phyloP scores from a whole-genome alignment of 2,329 filamentous ascomycete species.

The Apiospora aurea region DNA sequence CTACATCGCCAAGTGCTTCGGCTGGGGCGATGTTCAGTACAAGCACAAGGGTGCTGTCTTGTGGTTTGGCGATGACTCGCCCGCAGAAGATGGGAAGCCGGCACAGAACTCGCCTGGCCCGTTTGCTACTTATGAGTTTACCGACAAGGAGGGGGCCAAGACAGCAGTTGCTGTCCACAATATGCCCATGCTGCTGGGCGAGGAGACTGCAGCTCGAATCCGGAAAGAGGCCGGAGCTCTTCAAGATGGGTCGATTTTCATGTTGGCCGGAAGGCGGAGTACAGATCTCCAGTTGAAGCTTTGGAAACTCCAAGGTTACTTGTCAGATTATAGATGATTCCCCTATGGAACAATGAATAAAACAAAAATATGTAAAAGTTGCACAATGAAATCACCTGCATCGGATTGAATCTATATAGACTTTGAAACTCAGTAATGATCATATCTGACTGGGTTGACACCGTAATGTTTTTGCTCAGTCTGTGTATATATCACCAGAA shows the following conservation, averaged over 20 bases:
- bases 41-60: constrained; percentile 54
- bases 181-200: constrained; percentile 57
- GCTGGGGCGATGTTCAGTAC: constrained; percentile 52
- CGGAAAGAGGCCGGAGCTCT: constrained; percentile 44
- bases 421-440: too few relatives aligned
- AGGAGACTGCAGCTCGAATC: constrained; percentile 51
- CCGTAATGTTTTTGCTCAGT: neutral
- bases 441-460: neutral
- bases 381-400: neutral
- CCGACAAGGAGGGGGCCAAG: constrained; percentile 40
- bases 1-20: constrained; percentile 51
- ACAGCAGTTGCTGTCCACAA: constrained; percentile 60
- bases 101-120: constrained; percentile 37
- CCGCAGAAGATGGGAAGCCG: neutral
- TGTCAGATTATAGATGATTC: constrained; percentile 39
- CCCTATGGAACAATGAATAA: neutral
- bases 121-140: constrained; percentile 55
- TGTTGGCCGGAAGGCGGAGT: constrained; percentile 52
- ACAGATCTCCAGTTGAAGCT: constrained; percentile 56
- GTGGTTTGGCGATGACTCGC: constrained; percentile 43
- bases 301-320: constrained; percentile 66
- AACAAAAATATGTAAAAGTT: neutral
- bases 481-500: neutral
- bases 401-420: neutral
- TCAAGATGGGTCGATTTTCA: constrained; percentile 47